Base-by-base conservation (phyloP, 768 basidiomycete species). In the Neoboletus magnificus region DNA sequence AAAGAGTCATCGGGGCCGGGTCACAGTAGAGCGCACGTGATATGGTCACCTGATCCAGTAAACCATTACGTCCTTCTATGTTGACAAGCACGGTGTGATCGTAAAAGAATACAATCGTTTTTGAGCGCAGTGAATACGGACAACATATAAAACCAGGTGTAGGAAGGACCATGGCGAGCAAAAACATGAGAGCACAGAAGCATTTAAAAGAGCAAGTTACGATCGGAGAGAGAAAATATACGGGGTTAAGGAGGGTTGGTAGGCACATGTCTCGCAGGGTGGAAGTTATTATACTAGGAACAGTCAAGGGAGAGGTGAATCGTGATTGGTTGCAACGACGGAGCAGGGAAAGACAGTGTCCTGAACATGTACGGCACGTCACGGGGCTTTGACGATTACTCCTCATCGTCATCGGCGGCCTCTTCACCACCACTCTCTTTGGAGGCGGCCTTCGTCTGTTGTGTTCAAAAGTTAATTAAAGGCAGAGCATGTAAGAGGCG, bases 341-440 rank as follows among this genome's bases (percentile, higher is more conserved):
- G 23, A 27, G 51, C 27, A 51, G 48, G 39, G 55, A 32, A 36
- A 52, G 59, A 46, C 55, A 50, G 16, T 15, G 57, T 59, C 56
- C 62, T 67, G 56, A 42, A 61, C 60, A 58, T 61, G 59, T 59
- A 51, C 43, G 56, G 47, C 46, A 36, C 48, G 36, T 48, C 40
- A 44, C 22, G 35, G 30, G 29, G 52, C 37, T 50, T 39, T 11
- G 41, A 55, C 49, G 64, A 39, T 71, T 66, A 73, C 11, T 79
- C 76, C 1, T 79, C 78, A 41, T 79, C 78, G n/a, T 78, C 79
- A 33, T 71, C 69, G 16, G 11, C 58, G 37, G 9, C 56, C 8
- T 65, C 70, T 22, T 77, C 77, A 29, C 66, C 76, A 15, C 74
- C 77, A 13, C 74, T 75, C 46, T 71, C 73, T 44, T 74, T 75